Evolutionary conservation across 306 rosid species (phyloP).

Genomic region (Quercus cerris): DNA sequence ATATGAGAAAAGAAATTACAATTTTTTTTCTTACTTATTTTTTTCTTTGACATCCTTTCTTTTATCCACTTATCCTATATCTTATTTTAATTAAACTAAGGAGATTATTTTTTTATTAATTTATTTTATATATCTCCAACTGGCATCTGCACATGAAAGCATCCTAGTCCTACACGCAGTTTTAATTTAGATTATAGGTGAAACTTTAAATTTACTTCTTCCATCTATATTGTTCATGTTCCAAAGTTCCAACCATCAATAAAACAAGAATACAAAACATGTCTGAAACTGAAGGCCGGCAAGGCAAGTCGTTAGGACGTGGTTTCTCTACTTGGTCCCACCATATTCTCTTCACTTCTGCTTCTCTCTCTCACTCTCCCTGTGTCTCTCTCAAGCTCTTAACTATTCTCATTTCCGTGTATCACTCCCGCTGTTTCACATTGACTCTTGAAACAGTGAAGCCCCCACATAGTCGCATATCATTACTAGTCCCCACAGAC

Average conservation of each 20-base stretch:
- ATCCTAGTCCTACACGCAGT: too few relatives aligned
- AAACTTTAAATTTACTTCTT: background rate
- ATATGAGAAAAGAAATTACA: too few relatives aligned
- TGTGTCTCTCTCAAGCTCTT: background rate
- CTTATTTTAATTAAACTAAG: too few relatives aligned
- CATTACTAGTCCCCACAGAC: background rate
- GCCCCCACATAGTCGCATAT: background rate
- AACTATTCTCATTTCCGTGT: background rate
- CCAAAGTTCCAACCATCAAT: background rate
- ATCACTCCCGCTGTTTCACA: background rate
- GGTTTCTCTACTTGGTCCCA: constrained; percentile 38
- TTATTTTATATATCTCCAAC: too few relatives aligned
- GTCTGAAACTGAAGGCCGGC: constrained; percentile 5
- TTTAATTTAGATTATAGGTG: too few relatives aligned
- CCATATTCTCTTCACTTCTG: background rate
- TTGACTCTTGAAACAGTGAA: background rate
- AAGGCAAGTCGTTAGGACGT: constrained; percentile 30
- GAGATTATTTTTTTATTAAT: too few relatives aligned
- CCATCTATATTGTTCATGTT: too few relatives aligned
- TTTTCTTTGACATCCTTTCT: too few relatives aligned
- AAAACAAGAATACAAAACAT: background rate
- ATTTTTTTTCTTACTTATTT: too few relatives aligned
- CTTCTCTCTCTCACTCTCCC: background rate
- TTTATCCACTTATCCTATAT: too few relatives aligned
- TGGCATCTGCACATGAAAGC: too few relatives aligned